phyloP scores from a whole-genome alignment of 2,329 filamentous ascomycete species.

The Colletotrichum destructivum region DNA sequence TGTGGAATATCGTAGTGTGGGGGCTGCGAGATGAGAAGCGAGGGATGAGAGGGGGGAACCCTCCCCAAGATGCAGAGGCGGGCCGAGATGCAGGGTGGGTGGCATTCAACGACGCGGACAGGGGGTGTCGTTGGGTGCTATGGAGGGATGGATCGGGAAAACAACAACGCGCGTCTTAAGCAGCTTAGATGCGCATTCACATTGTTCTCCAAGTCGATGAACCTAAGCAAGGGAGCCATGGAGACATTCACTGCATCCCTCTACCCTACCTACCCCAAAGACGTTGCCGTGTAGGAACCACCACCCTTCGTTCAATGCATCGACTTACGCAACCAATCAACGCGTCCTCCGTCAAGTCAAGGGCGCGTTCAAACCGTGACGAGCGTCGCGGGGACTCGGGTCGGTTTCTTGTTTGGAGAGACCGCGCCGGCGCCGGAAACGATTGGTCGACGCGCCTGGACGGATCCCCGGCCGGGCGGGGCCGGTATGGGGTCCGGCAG shows the following conservation, averaged over 20 bases:
- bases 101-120: background rate
- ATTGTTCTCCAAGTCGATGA: background rate
- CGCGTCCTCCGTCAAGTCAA: slow-evolving; percentile 12
- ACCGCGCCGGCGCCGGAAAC: slow-evolving; percentile 20
- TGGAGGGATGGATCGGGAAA: background rate
- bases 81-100: slow-evolving; percentile 15
- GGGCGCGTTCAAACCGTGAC: background rate
- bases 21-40: background rate
- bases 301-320: background rate
- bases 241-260: background rate
- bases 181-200: background rate
- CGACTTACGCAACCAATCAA: background rate
- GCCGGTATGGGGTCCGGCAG: slow-evolving; percentile 5
- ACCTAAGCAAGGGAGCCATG: background rate
- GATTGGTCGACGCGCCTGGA: slow-evolving; percentile 31
- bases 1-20: background rate
- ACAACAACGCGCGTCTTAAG: background rate
- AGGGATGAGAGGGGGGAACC: background rate
- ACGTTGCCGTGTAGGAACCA: background rate
- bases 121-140: background rate
- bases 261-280: background rate
- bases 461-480: slow-evolving; percentile 30
- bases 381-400: background rate
- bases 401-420: slow-evolving; percentile 22
- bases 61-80: slow-evolving; percentile 2